These are phyloP conservation scores for Puccinia horiana DNA, from an alignment of 1,284 basidiomycete species.

Conservation along the genomic window DNA sequence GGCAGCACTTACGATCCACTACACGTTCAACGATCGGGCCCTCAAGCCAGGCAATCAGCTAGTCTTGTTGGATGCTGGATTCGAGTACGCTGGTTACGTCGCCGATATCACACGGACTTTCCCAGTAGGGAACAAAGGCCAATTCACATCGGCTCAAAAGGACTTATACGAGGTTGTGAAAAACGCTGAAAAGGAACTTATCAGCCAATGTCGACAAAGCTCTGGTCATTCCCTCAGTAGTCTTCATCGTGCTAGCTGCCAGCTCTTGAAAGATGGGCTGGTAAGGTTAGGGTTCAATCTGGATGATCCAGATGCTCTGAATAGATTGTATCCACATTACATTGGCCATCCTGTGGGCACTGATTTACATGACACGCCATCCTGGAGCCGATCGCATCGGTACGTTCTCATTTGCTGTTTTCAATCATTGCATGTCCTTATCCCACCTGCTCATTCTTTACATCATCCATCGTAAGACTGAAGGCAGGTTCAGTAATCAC, in stretches of 20 bases:
- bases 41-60: constrained; percentile 70
- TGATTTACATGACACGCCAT: constrained; percentile 63
- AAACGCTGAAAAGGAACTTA: constrained; percentile 68
- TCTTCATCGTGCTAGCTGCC: constrained; percentile 75
- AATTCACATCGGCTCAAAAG: constrained; percentile 76
- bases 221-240: constrained; percentile 69
- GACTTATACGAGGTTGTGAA: constrained; percentile 85
- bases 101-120: constrained; percentile 49
- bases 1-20: constrained; percentile 80
- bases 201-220: constrained; percentile 61
- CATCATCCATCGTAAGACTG: constrained; percentile 61
- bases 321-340: constrained; percentile 72
- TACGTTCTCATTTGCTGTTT: constrained; percentile 53
- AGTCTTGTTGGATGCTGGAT: constrained; percentile 75
- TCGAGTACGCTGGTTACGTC: constrained; percentile 40
- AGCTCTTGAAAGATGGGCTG: constrained; percentile 72
- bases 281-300: constrained; percentile 75
- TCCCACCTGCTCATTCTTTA: background rate
- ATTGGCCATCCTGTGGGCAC: constrained; percentile 64
- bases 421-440: background rate
- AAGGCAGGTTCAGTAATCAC: constrained; percentile 83
- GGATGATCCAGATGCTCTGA: constrained; percentile 16
- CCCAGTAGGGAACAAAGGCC: constrained; percentile 53
- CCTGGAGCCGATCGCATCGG: constrained; percentile 58
- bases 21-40: constrained; percentile 81